These are phyloP conservation scores for Massarina eburnea DNA, from an alignment of 2,329 filamentous ascomycete genomes.

Conservation along the genomic window DNA sequence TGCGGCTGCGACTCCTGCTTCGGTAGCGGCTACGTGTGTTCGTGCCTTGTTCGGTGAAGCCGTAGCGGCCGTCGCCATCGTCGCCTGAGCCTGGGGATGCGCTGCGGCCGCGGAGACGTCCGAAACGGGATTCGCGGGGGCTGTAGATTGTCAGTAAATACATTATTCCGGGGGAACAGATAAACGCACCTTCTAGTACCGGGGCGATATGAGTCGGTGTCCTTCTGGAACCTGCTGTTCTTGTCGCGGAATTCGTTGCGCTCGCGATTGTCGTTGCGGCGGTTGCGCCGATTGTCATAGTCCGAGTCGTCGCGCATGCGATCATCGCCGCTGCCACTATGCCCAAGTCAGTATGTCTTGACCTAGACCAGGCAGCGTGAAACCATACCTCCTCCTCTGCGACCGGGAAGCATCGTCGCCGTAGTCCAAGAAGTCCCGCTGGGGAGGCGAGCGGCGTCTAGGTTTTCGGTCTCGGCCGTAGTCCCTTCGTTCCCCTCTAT, in stretches of 20 bases:
- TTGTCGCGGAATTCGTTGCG: slow-evolving; percentile 12
- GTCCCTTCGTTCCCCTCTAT: slow-evolving; percentile 46
- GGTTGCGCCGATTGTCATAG: slow-evolving; percentile 25
- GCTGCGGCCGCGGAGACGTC: slow-evolving; percentile 60
- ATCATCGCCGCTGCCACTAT: slow-evolving; percentile 60
- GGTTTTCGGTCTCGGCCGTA: slow-evolving; percentile 44
- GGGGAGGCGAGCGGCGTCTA: slow-evolving; percentile 54
- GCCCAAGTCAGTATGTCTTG: slow-evolving; percentile 24
- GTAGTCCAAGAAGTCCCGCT: slow-evolving; percentile 31
- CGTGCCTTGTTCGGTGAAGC: slow-evolving; percentile 51
- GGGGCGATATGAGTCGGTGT: slow-evolving; percentile 37
- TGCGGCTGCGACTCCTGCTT: slow-evolving; percentile 42
- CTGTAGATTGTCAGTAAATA: slow-evolving; percentile 15
- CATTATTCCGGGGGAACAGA: background rate
- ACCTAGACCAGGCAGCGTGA: too few relatives aligned
- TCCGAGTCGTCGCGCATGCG: slow-evolving; percentile 77
- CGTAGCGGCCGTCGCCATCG: slow-evolving; percentile 51
- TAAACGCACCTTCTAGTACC: slow-evolving; percentile 26
- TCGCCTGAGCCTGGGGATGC: slow-evolving; percentile 56
- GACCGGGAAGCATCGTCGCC: slow-evolving; percentile 24
- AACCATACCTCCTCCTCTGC: slow-evolving; percentile 22
- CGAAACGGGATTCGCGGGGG: slow-evolving; percentile 39
- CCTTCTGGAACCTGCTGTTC: slow-evolving; percentile 16
- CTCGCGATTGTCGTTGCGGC: slow-evolving; percentile 19
- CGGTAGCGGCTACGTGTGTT: slow-evolving; percentile 47